Base-by-base conservation (phyloP, 2,329 filamentous ascomycete species). In the Fusarium marasasianum region DNA sequence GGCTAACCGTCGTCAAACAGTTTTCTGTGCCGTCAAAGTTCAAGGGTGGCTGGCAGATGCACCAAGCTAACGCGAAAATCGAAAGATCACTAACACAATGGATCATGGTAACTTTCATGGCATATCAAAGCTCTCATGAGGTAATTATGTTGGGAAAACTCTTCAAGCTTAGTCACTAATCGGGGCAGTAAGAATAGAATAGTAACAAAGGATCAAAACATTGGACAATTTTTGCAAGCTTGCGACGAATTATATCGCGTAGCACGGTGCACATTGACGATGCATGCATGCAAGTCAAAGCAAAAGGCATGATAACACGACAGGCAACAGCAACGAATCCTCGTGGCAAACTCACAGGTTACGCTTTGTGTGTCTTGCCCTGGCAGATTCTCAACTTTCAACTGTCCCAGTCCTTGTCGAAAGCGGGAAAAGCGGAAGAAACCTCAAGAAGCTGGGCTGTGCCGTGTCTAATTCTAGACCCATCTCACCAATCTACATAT, bases 211-310 rank as follows among this genome's bases (percentile, higher is more conserved):
- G 50, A 51, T 33, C 37, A 63, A 20, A 38, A 31, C 26, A 55
- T 40, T 65, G 33, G 41, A 12, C 8, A 35, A 31, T 26, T 17
- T n/a, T 37, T 35, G 61, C 43, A 50, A 48, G n/a, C 31, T 51
- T 51, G 35, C 20, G 51, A 31, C n/a, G 41, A 66, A 53, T 33
- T 9, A 29, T 57, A 50, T 45, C 44, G 57, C 53, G 68, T 66
- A 60, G 33, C 64, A 66, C 33, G 55, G 50, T 50, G 41, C 51
- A 62, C 60, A 43, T 35, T 41, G 48, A 61, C 47, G 10, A 60
- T 51, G 18, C n/a, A 66, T 73, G 69, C 56, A 73, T 63, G 60
- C 56, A 73, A 66, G 65, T 59, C 65, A 58, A 69, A 48, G 58
- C 51, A 64, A 45, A 41, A 47, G 44, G 18, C 44, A 47, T 26